These are phyloP conservation scores for Talaromyces funiculosus DNA, from an alignment of 2,329 filamentous ascomycete genomes.

Conservation along the genomic window DNA sequence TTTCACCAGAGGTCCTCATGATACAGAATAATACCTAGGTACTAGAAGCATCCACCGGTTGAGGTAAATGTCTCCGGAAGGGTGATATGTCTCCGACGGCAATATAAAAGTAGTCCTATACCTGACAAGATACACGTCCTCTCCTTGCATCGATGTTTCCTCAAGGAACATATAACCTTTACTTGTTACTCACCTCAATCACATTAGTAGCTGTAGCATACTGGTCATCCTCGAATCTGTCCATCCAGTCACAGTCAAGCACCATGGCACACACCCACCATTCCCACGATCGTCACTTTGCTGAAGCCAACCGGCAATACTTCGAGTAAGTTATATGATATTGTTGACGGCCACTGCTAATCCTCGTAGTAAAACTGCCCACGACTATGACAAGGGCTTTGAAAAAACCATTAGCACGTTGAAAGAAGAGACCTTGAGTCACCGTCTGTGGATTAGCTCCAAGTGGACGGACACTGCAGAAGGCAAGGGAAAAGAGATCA, in stretches of 20 bases:
- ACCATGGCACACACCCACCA: constrained; percentile 21
- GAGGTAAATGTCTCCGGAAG: background rate
- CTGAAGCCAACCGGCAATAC: constrained; percentile 25
- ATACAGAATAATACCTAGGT: too few species aligned
- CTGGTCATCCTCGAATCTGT: background rate
- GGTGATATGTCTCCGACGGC: background rate
- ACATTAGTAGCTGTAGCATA: background rate
- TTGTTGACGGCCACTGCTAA: constrained; percentile 5
- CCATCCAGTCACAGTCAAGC: background rate
- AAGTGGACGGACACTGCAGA: constrained; percentile 42
- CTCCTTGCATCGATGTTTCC: background rate
- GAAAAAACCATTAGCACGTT: constrained; percentile 50
- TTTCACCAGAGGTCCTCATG: too few species aligned
- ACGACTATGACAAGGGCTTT: constrained; percentile 54
- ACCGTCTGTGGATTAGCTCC: constrained; percentile 58
- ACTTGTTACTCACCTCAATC: background rate
- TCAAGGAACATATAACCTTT: background rate
- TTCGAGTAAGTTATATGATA: constrained; percentile 33
- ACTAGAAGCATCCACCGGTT: background rate
- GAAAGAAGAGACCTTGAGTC: constrained; percentile 49
- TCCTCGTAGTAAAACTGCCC: constrained; percentile 45
- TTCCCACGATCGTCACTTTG: background rate
- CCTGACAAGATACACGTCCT: background rate
- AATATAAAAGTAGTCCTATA: background rate
- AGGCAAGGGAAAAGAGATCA: constrained; percentile 33